phyloP scores from a whole-genome alignment of 257 asterid genomes.

The Gentiana straminea region DNA sequence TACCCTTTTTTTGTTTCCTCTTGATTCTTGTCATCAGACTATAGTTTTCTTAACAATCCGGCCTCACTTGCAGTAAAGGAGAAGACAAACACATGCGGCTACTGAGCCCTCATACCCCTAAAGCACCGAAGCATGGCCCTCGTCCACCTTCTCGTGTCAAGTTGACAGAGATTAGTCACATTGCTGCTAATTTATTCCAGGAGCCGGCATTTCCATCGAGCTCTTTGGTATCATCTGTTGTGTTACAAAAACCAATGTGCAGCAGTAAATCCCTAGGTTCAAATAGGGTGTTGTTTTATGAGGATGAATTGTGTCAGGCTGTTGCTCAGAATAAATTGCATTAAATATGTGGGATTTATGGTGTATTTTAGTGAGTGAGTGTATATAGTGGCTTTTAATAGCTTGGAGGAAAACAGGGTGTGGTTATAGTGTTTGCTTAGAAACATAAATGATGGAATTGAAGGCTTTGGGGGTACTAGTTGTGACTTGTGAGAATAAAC shows the following conservation, averaged over 20 bases:
- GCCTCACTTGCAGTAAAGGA: conserved; percentile 39
- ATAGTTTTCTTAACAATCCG: background rate
- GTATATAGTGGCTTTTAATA: too few relatives aligned
- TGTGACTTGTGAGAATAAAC: too few relatives aligned
- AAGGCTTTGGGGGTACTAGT: too few relatives aligned
- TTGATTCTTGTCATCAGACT: background rate
- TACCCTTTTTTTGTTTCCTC: background rate
- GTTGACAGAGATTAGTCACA: conserved; percentile 65
- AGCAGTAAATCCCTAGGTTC: conserved; percentile 56
- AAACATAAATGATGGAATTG: too few relatives aligned
- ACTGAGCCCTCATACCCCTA: conserved; percentile 68
- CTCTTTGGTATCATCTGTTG: conserved; percentile 47
- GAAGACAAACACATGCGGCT: conserved; percentile 32
- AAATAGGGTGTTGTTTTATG: conserved; percentile 74
- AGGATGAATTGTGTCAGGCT: conserved; percentile 94
- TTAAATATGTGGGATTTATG: conserved; percentile 12
- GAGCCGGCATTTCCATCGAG: conserved; percentile 46
- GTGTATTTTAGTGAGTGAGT: too few relatives aligned
- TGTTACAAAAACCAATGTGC: conserved; percentile 48
- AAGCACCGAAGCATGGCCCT: conserved; percentile 86
- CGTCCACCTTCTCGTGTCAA: conserved; percentile 71
- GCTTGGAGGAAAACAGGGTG: too few relatives aligned
- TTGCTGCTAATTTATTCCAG: conserved; percentile 84
- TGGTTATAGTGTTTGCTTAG: too few relatives aligned
- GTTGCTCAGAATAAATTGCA: conserved; percentile 93